A percentile compares a stretch with the other conserved stretches of the same genome.
Conservation (phyloP, 2,329 filamentous ascomycete species). For the Cladosporium sp. region DNA sequence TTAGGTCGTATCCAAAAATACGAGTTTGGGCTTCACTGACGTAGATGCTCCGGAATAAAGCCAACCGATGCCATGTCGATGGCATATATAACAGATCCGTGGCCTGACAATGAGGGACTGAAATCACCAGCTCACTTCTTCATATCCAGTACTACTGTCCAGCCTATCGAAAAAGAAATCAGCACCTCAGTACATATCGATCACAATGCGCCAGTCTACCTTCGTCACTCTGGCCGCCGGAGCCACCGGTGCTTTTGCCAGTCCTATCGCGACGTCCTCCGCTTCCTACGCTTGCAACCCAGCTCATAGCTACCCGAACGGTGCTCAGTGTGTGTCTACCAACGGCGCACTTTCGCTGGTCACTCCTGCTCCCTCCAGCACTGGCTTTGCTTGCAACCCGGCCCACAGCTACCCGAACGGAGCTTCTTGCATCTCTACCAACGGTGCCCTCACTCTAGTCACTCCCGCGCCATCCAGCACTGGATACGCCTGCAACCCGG, state of each 20-base stretch:
- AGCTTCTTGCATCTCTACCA: constrained; percentile 13
- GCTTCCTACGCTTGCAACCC: constrained; percentile 20
- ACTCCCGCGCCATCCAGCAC: constrained; percentile 6
- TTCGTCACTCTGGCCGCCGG: constrained; percentile 1
- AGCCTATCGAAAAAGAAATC: too few relatives aligned
- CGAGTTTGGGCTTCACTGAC: too few relatives aligned
- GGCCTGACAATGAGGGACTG: too few relatives aligned
- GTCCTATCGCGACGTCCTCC: not conserved
- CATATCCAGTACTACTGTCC: too few relatives aligned
- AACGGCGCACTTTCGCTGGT: constrained; percentile 17
- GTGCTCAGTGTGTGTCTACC: constrained; percentile 17
- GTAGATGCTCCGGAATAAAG: too few relatives aligned
- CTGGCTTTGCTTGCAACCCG: constrained; percentile 13
- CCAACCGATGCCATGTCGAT: too few relatives aligned
- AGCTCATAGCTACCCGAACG: constrained; percentile 19
- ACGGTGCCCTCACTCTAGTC: constrained; percentile 15
- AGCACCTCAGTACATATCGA: not conserved
- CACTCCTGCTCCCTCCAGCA: constrained; percentile 6
- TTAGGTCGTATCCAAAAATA: too few relatives aligned
- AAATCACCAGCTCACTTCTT: too few relatives aligned
- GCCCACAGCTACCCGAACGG: constrained; percentile 17
- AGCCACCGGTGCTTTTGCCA: constrained; percentile 5
- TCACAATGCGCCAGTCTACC: not conserved
- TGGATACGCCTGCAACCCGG: constrained; percentile 14
- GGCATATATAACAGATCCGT: too few relatives aligned